Conservation (phyloP, 1,284 basidiomycete genomes). For the Schizopora paradoxa region DNA sequence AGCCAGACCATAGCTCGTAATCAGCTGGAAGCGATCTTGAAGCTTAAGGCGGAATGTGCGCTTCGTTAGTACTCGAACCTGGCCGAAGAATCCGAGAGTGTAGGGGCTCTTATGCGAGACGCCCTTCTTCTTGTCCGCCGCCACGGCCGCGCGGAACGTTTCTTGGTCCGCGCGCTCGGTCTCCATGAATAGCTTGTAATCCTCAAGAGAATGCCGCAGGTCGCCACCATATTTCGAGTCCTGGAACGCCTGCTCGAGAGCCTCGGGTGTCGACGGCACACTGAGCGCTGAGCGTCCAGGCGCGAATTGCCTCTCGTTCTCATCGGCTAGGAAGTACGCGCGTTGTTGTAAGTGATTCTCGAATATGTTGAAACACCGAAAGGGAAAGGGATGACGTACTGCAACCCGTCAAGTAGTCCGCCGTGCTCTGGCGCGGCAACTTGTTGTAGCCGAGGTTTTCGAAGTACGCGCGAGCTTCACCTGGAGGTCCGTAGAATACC, state of each 20-base stretch:
- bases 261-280: conserved; percentile 70
- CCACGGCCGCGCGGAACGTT: conserved; percentile 71
- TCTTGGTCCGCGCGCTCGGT: conserved; percentile 64
- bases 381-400: conserved; percentile 25
- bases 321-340: conserved; percentile 53
- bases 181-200: conserved; percentile 64
- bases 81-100: conserved; percentile 74
- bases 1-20: conserved; percentile 61
- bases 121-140: conserved; percentile 76
- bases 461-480: conserved; percentile 74
- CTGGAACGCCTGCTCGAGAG: conserved; percentile 67
- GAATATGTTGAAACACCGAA: neutral
- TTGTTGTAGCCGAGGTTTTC: conserved; percentile 70
- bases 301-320: conserved; percentile 82
- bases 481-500: conserved; percentile 75
- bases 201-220: conserved; percentile 47
- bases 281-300: conserved; percentile 57
- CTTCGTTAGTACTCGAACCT: conserved; percentile 66
- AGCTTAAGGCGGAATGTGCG: conserved; percentile 76
- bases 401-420: conserved; percentile 78
- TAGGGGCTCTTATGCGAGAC: conserved; percentile 84
- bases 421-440: conserved; percentile 67
- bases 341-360: no score
- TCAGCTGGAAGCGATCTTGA: conserved; percentile 80
- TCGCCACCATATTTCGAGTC: conserved; percentile 45